Percentiles rank a stretch among this genome's conserved stretches.
Conservation (phyloP, 768 basidiomycete species). For the Albatrellus ellisii region DNA sequence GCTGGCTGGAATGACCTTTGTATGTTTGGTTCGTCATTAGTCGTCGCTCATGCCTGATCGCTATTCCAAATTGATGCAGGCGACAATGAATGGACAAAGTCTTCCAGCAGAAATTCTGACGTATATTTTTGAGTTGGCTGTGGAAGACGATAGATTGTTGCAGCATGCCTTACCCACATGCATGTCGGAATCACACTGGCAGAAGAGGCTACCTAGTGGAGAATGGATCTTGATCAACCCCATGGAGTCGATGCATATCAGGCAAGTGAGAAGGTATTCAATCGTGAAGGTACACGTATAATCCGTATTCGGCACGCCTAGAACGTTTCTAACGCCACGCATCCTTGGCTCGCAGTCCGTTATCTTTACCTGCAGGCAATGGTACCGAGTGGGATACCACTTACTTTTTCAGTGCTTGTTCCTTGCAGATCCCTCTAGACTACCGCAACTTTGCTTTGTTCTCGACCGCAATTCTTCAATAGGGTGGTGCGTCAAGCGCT, state of each 20-base stretch:
- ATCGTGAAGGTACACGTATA: slow-evolving; percentile 47
- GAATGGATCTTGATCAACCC: slow-evolving; percentile 51
- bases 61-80: no score
- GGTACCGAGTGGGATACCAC: slow-evolving; percentile 49
- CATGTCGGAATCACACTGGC: slow-evolving; percentile 58
- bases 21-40: no score
- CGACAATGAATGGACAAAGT: slow-evolving; percentile 14
- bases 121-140: slow-evolving; percentile 56
- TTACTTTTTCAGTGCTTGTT: slow-evolving; percentile 59
- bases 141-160: slow-evolving; percentile 59
- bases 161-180: slow-evolving; percentile 45
- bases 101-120: slow-evolving; percentile 63
- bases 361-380: slow-evolving; percentile 50
- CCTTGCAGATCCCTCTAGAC: slow-evolving; percentile 44
- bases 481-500: slow-evolving; percentile 61
- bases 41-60: no score
- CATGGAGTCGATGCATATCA: slow-evolving; percentile 39
- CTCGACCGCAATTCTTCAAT: slow-evolving; percentile 39
- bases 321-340: not conserved
- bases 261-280: slow-evolving; percentile 47
- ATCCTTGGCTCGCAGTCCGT: slow-evolving; percentile 54
- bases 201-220: slow-evolving; percentile 27
- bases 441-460: slow-evolving; percentile 36
- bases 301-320: slow-evolving; percentile 1
- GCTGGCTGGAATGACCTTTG: no score